These are phyloP conservation scores for Wickerhamiella infanticola DNA, from an alignment of 1,139 yeast species.

Conservation along the genomic window DNA sequence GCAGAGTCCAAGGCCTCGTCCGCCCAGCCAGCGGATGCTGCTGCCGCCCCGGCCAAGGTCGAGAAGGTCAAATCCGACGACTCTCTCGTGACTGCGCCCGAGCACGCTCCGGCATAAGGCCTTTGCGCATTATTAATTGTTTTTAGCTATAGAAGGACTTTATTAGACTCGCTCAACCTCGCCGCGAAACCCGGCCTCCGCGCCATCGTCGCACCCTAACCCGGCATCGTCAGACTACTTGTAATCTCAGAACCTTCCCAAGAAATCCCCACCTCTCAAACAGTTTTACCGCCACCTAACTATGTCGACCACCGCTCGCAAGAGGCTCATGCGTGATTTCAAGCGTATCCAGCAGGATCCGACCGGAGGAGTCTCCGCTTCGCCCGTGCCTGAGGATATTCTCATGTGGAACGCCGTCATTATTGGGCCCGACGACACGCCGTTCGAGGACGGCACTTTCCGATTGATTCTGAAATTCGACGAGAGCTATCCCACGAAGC, in stretches of 20 bases:
- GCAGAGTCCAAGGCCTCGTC: slow-evolving; percentile 1
- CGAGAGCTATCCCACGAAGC: slow-evolving; percentile 95
- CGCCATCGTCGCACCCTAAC: no score
- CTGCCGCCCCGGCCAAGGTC: slow-evolving; percentile 2
- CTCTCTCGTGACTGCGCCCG: not conserved
- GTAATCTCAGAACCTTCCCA: no score
- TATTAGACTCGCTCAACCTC: no score
- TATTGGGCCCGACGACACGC: slow-evolving; percentile 95
- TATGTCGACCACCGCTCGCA: slow-evolving; percentile 96
- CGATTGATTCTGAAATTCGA: slow-evolving; percentile 75
- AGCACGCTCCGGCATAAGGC: not conserved
- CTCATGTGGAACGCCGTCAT: slow-evolving; percentile 98
- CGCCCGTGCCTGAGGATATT: slow-evolving; percentile 92
- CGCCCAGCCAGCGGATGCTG: slow-evolving; percentile 3
- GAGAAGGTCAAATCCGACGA: not conserved
- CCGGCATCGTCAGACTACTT: no score
- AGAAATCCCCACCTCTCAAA: no score
- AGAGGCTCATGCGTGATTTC: slow-evolving; percentile 97
- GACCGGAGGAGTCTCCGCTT: slow-evolving; percentile 94
- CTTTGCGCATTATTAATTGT: no score
- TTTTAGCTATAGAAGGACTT: no score
- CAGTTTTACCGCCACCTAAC: not conserved
- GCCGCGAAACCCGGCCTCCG: no score
- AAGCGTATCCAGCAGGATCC: slow-evolving; percentile 98
- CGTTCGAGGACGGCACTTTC: slow-evolving; percentile 96